A percentile compares a stretch with the other conserved stretches of the same genome.
phyloP scores from a whole-genome alignment of 2,329 filamentous ascomycete genomes.

The Escovopsis sp. region DNA sequence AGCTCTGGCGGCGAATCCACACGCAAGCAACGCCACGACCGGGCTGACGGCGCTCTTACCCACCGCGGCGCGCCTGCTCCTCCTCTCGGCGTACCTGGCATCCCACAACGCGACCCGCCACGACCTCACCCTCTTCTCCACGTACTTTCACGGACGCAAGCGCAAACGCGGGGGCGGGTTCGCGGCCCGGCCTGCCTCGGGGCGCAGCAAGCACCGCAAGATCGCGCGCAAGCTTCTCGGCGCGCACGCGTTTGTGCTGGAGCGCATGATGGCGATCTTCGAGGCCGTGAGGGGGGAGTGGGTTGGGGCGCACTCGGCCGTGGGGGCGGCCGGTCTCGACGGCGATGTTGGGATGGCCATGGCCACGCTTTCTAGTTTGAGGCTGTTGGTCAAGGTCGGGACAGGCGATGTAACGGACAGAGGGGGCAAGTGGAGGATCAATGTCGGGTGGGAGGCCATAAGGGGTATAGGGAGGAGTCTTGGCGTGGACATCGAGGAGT shows the following conservation, averaged over 20 bases:
- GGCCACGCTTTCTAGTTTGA: conserved; percentile 56
- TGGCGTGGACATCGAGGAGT: conserved; percentile 67
- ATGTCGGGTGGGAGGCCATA: conserved; percentile 65
- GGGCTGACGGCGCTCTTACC: conserved; percentile 48
- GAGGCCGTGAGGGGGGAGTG: conserved; percentile 47
- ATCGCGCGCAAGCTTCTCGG: conserved; percentile 65
- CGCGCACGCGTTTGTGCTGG: conserved; percentile 61
- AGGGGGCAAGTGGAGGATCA: conserved; percentile 61
- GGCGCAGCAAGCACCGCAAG: conserved; percentile 45
- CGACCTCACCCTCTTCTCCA: conserved; percentile 63
- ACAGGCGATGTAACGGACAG: conserved; percentile 51
- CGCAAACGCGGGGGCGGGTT: conserved; percentile 35
- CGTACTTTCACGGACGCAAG: conserved; percentile 41
- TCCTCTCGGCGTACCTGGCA: conserved; percentile 66
- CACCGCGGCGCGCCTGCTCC: conserved; percentile 56
- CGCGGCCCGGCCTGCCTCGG: conserved; percentile 15
- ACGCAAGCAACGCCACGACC: conserved; percentile 8
- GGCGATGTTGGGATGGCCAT: conserved; percentile 49
- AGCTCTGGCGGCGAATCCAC: too few relatives aligned
- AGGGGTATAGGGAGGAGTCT: conserved; percentile 56
- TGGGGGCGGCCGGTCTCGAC: conserved; percentile 25
- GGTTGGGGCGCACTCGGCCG: conserved; percentile 19
- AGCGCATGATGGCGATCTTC: conserved; percentile 67
- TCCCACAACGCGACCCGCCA: conserved; percentile 66
- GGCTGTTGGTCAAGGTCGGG: conserved; percentile 52